phyloP scores from a whole-genome alignment of 2,329 filamentous ascomycete species.

The Neonectria hederae region DNA sequence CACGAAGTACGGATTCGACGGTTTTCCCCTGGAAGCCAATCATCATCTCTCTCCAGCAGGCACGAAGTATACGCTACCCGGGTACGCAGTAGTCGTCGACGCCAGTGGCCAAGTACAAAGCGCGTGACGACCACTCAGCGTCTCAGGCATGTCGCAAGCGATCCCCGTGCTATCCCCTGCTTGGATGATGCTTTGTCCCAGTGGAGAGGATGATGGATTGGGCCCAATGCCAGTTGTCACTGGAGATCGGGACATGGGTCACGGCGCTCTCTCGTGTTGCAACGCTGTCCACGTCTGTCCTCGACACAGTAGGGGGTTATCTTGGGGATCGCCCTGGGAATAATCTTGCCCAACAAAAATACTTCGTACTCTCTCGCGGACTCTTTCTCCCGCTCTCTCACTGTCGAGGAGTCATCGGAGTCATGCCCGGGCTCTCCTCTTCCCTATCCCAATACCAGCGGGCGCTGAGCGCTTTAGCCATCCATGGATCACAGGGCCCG shows the following conservation, averaged over 20 bases:
- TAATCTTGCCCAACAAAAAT: neutral
- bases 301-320: neutral
- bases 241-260: slow-evolving; percentile 21
- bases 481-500: slow-evolving; percentile 19
- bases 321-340: neutral
- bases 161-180: slow-evolving; percentile 19
- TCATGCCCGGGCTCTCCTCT: slow-evolving; percentile 16
- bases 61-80: slow-evolving; percentile 32
- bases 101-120: slow-evolving; percentile 31
- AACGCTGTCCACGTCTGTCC: slow-evolving; percentile 8
- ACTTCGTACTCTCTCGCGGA: slow-evolving; percentile 10
- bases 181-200: slow-evolving; percentile 17
- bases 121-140: slow-evolving; percentile 34
- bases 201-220: slow-evolving; percentile 13
- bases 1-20: slow-evolving; percentile 15
- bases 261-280: slow-evolving; percentile 4
- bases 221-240: slow-evolving; percentile 24
- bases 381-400: slow-evolving; percentile 11
- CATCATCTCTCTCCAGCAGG: slow-evolving; percentile 13
- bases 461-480: slow-evolving; percentile 33
- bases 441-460: slow-evolving; percentile 35
- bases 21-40: slow-evolving; percentile 29
- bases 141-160: slow-evolving; percentile 35
- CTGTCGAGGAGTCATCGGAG: slow-evolving; percentile 8
- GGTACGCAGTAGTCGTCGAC: slow-evolving; percentile 35